Evolutionary conservation across 2,329 filamentous ascomycete species (phyloP), one percentile per base, ranked within the genome.

Genomic region (Hypocreales sp.): DNA sequence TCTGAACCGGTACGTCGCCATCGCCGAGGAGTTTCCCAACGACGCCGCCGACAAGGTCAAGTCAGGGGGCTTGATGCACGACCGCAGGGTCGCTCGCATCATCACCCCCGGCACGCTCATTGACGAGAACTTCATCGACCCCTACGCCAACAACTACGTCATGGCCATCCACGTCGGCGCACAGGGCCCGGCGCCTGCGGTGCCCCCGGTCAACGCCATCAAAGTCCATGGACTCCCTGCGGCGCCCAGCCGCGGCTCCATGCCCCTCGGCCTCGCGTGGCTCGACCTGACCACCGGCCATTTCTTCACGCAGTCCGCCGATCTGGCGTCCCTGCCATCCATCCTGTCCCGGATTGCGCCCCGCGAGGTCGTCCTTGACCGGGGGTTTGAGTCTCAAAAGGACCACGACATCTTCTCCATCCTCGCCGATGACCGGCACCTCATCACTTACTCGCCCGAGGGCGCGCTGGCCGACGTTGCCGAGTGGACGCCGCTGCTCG

Each of bases 71-170:
- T 57, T 87, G 36, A 63, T 87, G 60, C 92, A 90, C 48, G 79
- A 92, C 47, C 77, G 90, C 15, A 74, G 64, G 39, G 83, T 98
- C 10, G 71, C 81, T 12, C 75, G 90, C 31, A 77, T 98, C 39
- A 73, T 98, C 44, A 95, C 90, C 1, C 84, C 90, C 1, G 90
- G 90, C 13, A 98, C 90, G 2, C 61, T 98, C 29, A 93, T 98
- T 38, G 90, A 98, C 51, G 90, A 98, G 54, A 86, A 84, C 41
- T 98, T 95, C 50, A 84, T 98, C 62, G 82, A 95, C 47, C 82
- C 84, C 2, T 87, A 80, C 46, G 74, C 81, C 42, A 94, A 90
- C 53, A 95, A 94, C 48, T 98, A 87, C 49, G 64, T 95, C 19
- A 68, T 95, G 47, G 77, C 81, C 20, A 67, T 95, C 25, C 71